A percentile compares a stretch with the other conserved stretches of the same genome.
phyloP scores from a whole-genome alignment of 192 early-diverging fungal genomes.

The Chytriomyces confervae region DNA sequence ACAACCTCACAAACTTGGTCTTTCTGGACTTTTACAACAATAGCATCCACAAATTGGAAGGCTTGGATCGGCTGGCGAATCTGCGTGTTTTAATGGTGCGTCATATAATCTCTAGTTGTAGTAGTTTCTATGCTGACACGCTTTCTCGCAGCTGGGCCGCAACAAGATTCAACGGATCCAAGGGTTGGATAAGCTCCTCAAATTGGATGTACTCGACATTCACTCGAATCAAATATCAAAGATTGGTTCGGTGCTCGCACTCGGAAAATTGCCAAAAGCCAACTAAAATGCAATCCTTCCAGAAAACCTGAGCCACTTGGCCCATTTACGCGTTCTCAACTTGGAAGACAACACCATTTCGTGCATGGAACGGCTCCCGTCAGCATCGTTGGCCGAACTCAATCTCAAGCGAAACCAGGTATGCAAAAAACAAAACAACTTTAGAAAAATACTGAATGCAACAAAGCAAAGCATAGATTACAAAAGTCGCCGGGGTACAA shows the following conservation, averaged over 20 bases:
- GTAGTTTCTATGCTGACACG: neutral
- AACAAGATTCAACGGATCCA: slow-evolving; percentile 54
- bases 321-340: slow-evolving; percentile 53
- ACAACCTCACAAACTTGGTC: slow-evolving; percentile 50
- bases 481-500: slow-evolving; percentile 25
- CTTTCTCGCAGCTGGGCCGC: slow-evolving; percentile 44
- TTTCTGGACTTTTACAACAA: slow-evolving; percentile 66
- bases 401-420: slow-evolving; percentile 60
- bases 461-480: slow-evolving; percentile 30
- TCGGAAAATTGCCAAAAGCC: neutral
- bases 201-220: slow-evolving; percentile 61
- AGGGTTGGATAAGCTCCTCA: slow-evolving; percentile 37
- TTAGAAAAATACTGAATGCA: no score
- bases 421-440: neutral
- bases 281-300: slow-evolving; percentile 8
- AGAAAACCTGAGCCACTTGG: slow-evolving; percentile 53
- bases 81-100: slow-evolving; percentile 57
- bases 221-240: slow-evolving; percentile 54
- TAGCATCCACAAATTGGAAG: slow-evolving; percentile 39
- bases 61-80: slow-evolving; percentile 43
- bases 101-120: neutral
- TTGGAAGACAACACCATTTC: slow-evolving; percentile 58
- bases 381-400: slow-evolving; percentile 47
- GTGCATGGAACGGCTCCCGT: slow-evolving; percentile 31
- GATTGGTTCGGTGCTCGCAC: slow-evolving; percentile 42